These are phyloP conservation scores for Schizosaccharomyces versatilis DNA, from an alignment of 1,139 yeast species.

Conservation along the genomic window DNA sequence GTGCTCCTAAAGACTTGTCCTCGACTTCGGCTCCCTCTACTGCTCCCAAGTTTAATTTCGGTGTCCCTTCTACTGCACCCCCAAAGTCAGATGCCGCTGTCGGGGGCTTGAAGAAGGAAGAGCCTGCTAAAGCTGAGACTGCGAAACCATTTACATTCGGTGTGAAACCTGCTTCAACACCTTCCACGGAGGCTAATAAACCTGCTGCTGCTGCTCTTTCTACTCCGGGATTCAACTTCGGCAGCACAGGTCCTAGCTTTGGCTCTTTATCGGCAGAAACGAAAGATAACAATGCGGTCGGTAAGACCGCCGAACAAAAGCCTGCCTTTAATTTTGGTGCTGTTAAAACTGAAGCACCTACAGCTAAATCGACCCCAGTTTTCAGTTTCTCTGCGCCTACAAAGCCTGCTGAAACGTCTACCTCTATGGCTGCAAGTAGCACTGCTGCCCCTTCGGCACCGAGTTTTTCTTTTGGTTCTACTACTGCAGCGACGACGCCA, in stretches of 20 bases:
- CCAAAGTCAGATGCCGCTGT: too few relatives aligned
- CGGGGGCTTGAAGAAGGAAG: too few relatives aligned
- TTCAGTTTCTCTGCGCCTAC: neutral
- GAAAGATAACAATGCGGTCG: neutral
- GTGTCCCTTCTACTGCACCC: neutral
- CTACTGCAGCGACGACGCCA: neutral
- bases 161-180: too few relatives aligned
- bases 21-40: too few relatives aligned
- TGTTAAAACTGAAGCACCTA: neutral
- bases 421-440: neutral
- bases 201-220: too few relatives aligned
- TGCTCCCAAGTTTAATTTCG: neutral
- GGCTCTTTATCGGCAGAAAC: neutral
- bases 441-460: neutral
- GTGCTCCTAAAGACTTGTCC: too few relatives aligned
- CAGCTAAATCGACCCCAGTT: neutral
- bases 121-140: too few relatives aligned
- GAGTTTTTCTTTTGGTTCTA: neutral
- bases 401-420: neutral
- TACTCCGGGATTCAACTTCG: too few relatives aligned
- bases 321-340: neutral
- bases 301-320: neutral
- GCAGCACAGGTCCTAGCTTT: neutral
- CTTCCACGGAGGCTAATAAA: too few relatives aligned
- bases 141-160: too few relatives aligned